A percentile compares a stretch with the other conserved stretches of the same genome.
phyloP scores from a whole-genome alignment of 1,284 basidiomycete genomes.

The Pascua guehoae region DNA sequence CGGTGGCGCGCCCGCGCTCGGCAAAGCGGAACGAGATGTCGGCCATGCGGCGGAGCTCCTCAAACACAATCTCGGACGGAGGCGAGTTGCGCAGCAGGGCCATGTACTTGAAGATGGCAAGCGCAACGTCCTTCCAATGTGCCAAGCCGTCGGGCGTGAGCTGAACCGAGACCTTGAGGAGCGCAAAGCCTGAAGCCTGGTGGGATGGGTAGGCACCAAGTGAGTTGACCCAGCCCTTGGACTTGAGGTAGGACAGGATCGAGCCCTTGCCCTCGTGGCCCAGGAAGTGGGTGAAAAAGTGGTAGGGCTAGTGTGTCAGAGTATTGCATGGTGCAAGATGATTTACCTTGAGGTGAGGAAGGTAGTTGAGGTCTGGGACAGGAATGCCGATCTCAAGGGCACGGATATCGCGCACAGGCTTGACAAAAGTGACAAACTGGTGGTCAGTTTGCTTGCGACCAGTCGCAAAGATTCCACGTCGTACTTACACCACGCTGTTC shows the following conservation, averaged over 20 bases:
- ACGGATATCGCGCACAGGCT: slow-evolving; percentile 89
- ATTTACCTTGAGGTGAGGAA: slow-evolving; percentile 65
- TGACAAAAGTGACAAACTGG: slow-evolving; percentile 76
- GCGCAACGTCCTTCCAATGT: slow-evolving; percentile 71
- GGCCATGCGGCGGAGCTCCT: slow-evolving; percentile 72
- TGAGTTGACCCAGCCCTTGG: slow-evolving; percentile 82
- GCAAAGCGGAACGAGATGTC: slow-evolving; percentile 80
- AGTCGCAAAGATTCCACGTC: neutral
- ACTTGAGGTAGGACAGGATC: slow-evolving; percentile 85
- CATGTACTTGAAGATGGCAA: slow-evolving; percentile 82
- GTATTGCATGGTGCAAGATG: slow-evolving; percentile 35
- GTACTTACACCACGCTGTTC: slow-evolving; percentile 69
- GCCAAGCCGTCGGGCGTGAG: slow-evolving; percentile 84
- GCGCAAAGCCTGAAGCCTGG: slow-evolving; percentile 69
- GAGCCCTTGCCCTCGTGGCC: slow-evolving; percentile 97
- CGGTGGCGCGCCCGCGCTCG: slow-evolving; percentile 74
- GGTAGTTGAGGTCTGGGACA: slow-evolving; percentile 73
- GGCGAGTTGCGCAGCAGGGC: slow-evolving; percentile 66
- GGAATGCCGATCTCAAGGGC: slow-evolving; percentile 85
- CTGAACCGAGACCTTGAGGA: slow-evolving; percentile 80
- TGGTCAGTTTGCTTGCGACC: neutral
- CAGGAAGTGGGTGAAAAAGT: slow-evolving; percentile 79
- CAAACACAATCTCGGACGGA: slow-evolving; percentile 70
- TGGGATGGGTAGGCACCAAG: slow-evolving; percentile 71
- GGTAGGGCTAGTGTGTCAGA: slow-evolving; percentile 55